phyloP scores from a whole-genome alignment of 208 protist genomes.

The Strigomonas galati region DNA sequence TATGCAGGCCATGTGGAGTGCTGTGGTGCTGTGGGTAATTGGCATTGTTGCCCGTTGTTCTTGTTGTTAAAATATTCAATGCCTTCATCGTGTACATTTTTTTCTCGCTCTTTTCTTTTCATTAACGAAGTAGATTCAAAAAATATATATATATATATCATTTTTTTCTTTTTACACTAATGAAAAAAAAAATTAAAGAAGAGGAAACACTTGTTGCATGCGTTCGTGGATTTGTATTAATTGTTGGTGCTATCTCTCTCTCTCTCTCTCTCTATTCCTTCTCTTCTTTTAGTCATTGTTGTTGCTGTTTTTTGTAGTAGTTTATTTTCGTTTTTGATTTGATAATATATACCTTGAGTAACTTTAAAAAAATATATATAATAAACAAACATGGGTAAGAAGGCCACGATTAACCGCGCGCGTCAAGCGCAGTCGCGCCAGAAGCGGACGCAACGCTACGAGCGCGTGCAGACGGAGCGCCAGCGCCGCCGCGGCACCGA shows the following conservation, averaged over 20 bases:
- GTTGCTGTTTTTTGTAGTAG: too few species aligned
- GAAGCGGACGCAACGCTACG: constrained; percentile 45
- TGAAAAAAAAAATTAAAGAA: constrained; percentile 10
- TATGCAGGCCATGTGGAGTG: too few species aligned
- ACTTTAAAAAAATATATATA: not conserved
- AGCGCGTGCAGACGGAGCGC: constrained; percentile 49
- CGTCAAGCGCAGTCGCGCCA: constrained; percentile 54
- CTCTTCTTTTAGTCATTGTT: not conserved
- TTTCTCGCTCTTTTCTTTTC: constrained; percentile 4
- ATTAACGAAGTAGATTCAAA: not conserved
- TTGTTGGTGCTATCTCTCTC: too few species aligned
- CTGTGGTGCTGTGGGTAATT: too few species aligned
- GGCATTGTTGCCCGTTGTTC: too few species aligned
- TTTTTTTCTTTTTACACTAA: constrained; percentile 5
- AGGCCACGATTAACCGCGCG: constrained; percentile 47
- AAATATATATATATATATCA: too few species aligned
- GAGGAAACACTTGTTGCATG: not conserved
- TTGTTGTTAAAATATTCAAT: too few species aligned
- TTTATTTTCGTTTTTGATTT: constrained; percentile 13
- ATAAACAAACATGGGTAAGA: constrained; percentile 57
- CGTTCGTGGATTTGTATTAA: too few species aligned
- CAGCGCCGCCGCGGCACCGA: constrained; percentile 49
- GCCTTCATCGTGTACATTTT: constrained; percentile 6
- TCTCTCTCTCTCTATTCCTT: constrained; percentile 7
- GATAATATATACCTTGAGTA: constrained; percentile 1